These are phyloP conservation scores for Arabidopsis arenosa DNA, from an alignment of 345 rosid species.

Conservation along the genomic window DNA sequence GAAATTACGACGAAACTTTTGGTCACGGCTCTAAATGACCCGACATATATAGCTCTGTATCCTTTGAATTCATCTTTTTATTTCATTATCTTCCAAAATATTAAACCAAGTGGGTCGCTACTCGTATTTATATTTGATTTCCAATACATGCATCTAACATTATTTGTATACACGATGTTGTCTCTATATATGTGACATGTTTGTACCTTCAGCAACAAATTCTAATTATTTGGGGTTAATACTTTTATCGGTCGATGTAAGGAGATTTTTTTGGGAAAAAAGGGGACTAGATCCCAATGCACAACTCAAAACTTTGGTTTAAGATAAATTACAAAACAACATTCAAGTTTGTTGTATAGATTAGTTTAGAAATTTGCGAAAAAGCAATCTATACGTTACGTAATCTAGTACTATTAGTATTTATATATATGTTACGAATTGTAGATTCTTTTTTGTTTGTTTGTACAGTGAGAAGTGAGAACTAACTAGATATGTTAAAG, in stretches of 20 bases:
- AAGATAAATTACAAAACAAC: not conserved
- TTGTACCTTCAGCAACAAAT: constrained; percentile 39
- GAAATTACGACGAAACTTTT: constrained; percentile 41
- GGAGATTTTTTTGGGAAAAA: not conserved
- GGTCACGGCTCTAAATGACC: constrained; percentile 47
- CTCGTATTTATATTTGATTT: constrained; percentile 28
- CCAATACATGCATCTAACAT: constrained; percentile 10
- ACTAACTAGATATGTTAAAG: constrained; percentile 35
- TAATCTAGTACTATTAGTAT: not conserved
- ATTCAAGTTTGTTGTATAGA: not conserved
- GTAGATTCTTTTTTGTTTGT: not conserved
- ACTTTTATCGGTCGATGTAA: constrained; percentile 5
- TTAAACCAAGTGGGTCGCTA: constrained; percentile 36
- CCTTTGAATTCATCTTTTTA: constrained; percentile 39
- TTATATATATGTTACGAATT: not conserved
- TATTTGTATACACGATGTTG: constrained; percentile 22
- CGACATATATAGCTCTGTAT: constrained; percentile 46
- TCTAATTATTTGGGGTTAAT: not conserved
- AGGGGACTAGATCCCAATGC: constrained; percentile 35
- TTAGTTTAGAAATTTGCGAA: not conserved
- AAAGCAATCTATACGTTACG: not conserved
- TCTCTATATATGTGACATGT: constrained; percentile 45
- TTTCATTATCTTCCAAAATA: constrained; percentile 38
- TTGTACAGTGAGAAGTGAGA: constrained; percentile 28
- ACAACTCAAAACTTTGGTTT: not conserved